Base-by-base conservation (phyloP, 2,329 filamentous ascomycete genomes). In the Trichoderma harzianum region DNA sequence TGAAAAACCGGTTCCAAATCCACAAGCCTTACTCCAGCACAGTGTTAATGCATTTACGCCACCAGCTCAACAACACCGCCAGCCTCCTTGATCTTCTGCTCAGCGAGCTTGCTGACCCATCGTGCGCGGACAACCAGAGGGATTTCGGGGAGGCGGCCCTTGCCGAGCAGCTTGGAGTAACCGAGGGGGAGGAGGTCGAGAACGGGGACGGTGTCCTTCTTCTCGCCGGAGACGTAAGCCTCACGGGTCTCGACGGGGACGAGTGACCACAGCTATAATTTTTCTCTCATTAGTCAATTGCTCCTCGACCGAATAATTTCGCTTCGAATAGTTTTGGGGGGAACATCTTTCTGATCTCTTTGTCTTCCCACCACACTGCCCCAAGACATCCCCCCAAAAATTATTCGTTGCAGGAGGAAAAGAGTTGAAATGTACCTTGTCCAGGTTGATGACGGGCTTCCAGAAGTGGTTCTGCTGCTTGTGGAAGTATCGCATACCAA, bases 61-160 rank as follows among this genome's bases (percentile, higher is more conserved):
- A 98, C 93, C 84, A 98, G 90, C 90, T 98, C 94, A 81, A 97
- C 88, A 82, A 97, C 93, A 86, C 95, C 95, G 85, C 96, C 96
- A 81, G 95, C 95, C 86, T 96, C 94, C 84, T 93, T 97, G 87
- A 99, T 98, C 93, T 99, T 99, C 88, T 93, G 89, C 92, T 99
- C 96, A 78, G 96, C 96, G 84, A 97, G 91, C 84, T 93, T 92
- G 89, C 91, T 94, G 86, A 99, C 93, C 89, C 94, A 98, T 84
- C 96, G 89, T 79, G 96, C 95, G 83, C 93, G 93, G 78, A 99
- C 95, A 81, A 99, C 93, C 80, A 99, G 86, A 78, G 96, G 96
- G 81, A 98, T 90, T 82, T 95, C 88, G 81, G 96, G 95, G 81
- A 98, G 88, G 82, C 95, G 92, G 86, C 96, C 96, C 91, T 99